A percentile compares a stretch with the other conserved stretches of the same genome.
phyloP scores from a whole-genome alignment of 495 filamentous ascomycete genomes.

The Podospora conica region DNA sequence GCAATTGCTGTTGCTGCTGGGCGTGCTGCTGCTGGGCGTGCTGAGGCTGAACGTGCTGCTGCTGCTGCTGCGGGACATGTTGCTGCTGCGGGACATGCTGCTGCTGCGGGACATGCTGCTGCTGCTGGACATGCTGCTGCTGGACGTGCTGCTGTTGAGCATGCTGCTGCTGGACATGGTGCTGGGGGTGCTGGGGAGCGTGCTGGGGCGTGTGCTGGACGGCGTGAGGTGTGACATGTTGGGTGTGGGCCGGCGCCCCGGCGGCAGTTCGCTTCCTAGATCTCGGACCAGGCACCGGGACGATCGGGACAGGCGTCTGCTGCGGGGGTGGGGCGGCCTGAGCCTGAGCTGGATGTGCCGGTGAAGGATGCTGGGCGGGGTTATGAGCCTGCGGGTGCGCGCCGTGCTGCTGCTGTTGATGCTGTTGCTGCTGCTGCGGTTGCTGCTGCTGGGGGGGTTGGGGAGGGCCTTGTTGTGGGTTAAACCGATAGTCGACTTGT shows the following conservation, averaged over 20 bases:
- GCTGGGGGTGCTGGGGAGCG: constrained; percentile 17
- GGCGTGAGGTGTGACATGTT: constrained; percentile 13
- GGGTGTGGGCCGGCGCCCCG: constrained; percentile 17
- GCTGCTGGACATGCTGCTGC: constrained; percentile 16
- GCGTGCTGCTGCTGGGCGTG: constrained; percentile 9
- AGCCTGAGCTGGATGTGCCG: constrained; percentile 32
- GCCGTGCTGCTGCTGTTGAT: constrained; percentile 21
- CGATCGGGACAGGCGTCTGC: constrained; percentile 38
- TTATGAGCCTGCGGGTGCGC: constrained; percentile 31
- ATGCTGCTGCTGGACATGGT: constrained; percentile 15
- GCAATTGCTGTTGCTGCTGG: constrained; percentile 13
- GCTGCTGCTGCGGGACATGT: constrained; percentile 17
- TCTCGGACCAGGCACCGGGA: constrained; percentile 22
- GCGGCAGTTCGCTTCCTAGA: constrained; percentile 28
- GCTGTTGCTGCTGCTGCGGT: constrained; percentile 23
- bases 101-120: constrained; percentile 21
- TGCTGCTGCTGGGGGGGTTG: constrained; percentile 29
- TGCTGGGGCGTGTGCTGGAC: constrained; percentile 19
- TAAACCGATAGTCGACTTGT: constrained; percentile 24
- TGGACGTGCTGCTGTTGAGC: constrained; percentile 25
- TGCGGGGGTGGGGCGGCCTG: constrained; percentile 32
- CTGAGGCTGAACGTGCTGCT: constrained; percentile 20
- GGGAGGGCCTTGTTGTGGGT: constrained; percentile 24
- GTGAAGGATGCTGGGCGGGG: constrained; percentile 26
- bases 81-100: constrained; percentile 4